Evolutionary conservation across 768 basidiomycete species (phyloP), one percentile per base, ranked within the genome.

Genomic region (Podaxis sp.): DNA sequence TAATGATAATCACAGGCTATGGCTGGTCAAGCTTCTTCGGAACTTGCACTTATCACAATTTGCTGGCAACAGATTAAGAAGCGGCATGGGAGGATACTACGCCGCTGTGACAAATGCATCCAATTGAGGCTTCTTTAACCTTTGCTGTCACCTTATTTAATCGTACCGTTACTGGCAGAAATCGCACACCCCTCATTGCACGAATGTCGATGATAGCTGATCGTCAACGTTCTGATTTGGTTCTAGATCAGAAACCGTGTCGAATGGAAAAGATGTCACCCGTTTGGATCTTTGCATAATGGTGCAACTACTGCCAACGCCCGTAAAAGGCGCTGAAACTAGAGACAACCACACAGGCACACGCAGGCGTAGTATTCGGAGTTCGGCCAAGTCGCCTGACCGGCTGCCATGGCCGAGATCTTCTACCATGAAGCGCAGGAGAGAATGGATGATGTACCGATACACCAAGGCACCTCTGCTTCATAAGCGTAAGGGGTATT

Each of bases 141-240:
- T 40, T 59, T 27, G 24, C 12, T 59, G 22, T 58, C 46, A 49
- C 24, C 19, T n/a, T 40, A 51, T 59, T 59, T n/a, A 53, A 17
- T 52, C 40, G 59, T 29, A 53, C 40, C 38, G 33, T 51, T 60
- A 53, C 24, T 52, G n/a, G 37, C 3, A 52, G 37, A n/a, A 52
- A 47, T 59, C 51, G 27, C 58, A 24, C 58, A 59, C 49, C 51
- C 22, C 19, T 22, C 24, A 50, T 38, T 22, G n/a, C 37, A 7
- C 22, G 53, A 41, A 15, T 15, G 52, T 54, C 25, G 60, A 17
- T 40, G 55, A 40, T 56, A 27, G 29, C 46, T 55, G 54, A 62
- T 62, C 37, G 61, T 50, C 61, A 62, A 12, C 17, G 37, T 61
- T 61, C 52, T 61, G 60, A 55, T 54, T 33, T 54, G n/a, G 17